phyloP scores from a whole-genome alignment of 2,329 filamentous ascomycete species.

The Apiospora koreana region DNA sequence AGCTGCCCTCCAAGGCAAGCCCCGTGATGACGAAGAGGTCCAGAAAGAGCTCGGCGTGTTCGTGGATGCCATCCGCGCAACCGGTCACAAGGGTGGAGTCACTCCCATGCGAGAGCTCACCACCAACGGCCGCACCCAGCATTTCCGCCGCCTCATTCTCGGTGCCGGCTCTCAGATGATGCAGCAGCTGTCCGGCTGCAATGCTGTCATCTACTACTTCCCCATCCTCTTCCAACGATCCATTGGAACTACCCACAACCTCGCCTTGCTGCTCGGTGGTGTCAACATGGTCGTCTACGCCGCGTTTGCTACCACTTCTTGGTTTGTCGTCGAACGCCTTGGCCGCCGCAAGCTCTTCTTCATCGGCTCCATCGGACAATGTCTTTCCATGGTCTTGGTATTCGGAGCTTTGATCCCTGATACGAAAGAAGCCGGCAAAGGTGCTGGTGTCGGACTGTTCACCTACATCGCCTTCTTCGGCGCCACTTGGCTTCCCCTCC shows the following conservation, averaged over 20 bases:
- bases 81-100: conserved; percentile 31
- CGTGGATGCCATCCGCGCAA: conserved; percentile 31
- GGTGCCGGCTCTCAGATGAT: conserved; percentile 61
- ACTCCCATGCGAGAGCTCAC: conserved; percentile 46
- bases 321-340: conserved; percentile 50
- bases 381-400: conserved; percentile 58
- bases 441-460: conserved; percentile 68
- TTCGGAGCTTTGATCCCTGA: conserved; percentile 70
- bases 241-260: conserved; percentile 42
- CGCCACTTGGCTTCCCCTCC: conserved; percentile 64
- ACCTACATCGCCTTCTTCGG: conserved; percentile 71
- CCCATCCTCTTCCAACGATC: conserved; percentile 55
- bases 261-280: conserved; percentile 54
- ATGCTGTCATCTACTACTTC: conserved; percentile 62
- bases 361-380: conserved; percentile 47
- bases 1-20: conserved; percentile 54
- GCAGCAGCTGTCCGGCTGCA: conserved; percentile 62
- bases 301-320: conserved; percentile 59
- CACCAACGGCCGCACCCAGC: conserved; percentile 63
- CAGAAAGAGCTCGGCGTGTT: conserved; percentile 49
- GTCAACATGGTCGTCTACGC: conserved; percentile 62
- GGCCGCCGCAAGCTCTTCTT: conserved; percentile 50
- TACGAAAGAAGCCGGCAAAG: conserved; percentile 61
- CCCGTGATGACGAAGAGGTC: conserved; percentile 43
- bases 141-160: conserved; percentile 63